Conservation (phyloP, 2,329 filamentous ascomycete species). For the Ophiocordyceps unilateralis region DNA sequence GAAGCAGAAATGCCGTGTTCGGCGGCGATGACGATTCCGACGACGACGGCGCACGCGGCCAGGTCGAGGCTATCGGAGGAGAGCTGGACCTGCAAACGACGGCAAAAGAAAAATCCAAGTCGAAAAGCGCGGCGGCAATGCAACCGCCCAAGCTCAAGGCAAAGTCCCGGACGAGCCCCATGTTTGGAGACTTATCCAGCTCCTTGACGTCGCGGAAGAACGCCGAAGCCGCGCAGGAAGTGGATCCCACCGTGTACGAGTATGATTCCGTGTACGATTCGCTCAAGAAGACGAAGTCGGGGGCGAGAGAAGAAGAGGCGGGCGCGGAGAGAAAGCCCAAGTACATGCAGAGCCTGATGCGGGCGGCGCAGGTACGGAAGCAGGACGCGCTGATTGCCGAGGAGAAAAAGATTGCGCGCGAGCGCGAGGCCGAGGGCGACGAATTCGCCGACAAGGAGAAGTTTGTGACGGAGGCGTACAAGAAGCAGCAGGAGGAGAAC, state of each 20-base stretch:
- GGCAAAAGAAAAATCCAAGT: not conserved
- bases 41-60: constrained; percentile 22
- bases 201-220: constrained; percentile 44
- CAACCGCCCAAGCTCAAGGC: constrained; percentile 9
- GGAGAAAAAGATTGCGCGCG: constrained; percentile 62
- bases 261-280: constrained; percentile 74
- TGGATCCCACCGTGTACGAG: constrained; percentile 66
- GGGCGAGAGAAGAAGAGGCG: constrained; percentile 30
- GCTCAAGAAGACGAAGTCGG: constrained; percentile 47
- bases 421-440: constrained; percentile 65
- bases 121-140: constrained; percentile 3
- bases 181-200: constrained; percentile 51
- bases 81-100: constrained; percentile 31
- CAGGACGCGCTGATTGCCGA: constrained; percentile 63
- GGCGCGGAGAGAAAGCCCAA: constrained; percentile 40
- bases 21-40: constrained; percentile 38
- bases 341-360: constrained; percentile 61
- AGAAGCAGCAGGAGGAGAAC: constrained; percentile 64
- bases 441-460: constrained; percentile 70
- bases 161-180: constrained; percentile 20
- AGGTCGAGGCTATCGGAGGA: constrained; percentile 41
- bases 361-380: constrained; percentile 59
- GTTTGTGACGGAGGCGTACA: constrained; percentile 74
- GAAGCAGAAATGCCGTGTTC: constrained; percentile 38
- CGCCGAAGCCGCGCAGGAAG: constrained; percentile 43